Evolutionary conservation across 371 early-diverging fungal genomes (phyloP).

Genomic region (Neoconidiobolus thromboides): DNA sequence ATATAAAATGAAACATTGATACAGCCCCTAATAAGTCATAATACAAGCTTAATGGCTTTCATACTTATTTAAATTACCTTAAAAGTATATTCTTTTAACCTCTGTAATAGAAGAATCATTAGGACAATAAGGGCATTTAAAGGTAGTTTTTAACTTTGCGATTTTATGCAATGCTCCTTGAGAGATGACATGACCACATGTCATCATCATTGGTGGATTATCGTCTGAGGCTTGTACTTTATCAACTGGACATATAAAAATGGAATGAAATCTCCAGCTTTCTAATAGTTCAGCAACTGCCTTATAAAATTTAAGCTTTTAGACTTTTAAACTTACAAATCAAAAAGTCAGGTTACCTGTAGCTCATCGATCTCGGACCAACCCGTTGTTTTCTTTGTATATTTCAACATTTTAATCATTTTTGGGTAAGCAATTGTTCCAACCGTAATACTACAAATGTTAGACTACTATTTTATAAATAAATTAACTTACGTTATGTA

Average conservation of each 20-base stretch:
- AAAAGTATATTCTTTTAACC: conserved; percentile 9
- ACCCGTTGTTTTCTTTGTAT: conserved; percentile 17
- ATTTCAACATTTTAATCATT: conserved; percentile 59
- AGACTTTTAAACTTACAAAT: background rate
- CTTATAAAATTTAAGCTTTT: conserved; percentile 7
- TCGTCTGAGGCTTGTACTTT: conserved; percentile 83
- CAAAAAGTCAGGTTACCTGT: conserved; percentile 26
- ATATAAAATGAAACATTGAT: no score
- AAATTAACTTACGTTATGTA: conserved; percentile 34
- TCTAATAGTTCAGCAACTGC: conserved; percentile 71
- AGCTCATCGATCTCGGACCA: conserved; percentile 85
- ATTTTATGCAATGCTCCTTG: conserved; percentile 70
- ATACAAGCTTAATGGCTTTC: no score
- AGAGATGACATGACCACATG: conserved; percentile 93
- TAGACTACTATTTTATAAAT: background rate
- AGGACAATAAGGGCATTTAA: conserved; percentile 15
- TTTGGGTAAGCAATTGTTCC: conserved; percentile 80
- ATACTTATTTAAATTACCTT: background rate
- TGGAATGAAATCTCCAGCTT: conserved; percentile 73
- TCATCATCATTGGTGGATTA: conserved; percentile 97
- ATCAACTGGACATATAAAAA: conserved; percentile 94
- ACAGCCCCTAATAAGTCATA: no score
- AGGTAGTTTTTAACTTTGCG: conserved; percentile 14
- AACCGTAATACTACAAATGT: conserved; percentile 34
- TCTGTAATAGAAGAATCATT: conserved; percentile 9